Evolutionary conservation across 225 moss, liverwort and hornwort genomes (phyloP).

Genomic region (Sphagnum tenellum): DNA sequence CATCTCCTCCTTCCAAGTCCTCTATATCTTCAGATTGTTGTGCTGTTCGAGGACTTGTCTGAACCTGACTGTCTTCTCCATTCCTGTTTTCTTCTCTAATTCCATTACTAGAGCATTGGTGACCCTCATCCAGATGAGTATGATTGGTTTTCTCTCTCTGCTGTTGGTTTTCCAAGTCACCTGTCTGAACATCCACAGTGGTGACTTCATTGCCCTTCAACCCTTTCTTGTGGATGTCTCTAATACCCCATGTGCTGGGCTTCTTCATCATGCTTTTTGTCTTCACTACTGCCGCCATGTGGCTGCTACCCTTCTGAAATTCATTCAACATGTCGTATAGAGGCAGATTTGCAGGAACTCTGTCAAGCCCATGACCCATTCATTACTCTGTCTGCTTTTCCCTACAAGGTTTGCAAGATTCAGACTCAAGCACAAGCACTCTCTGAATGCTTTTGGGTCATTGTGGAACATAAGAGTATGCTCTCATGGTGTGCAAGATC

Average conservation of each 20-base stretch:
- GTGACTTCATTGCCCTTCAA: slow-evolving; percentile 16
- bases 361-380: slow-evolving; percentile 4
- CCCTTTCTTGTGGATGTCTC: slow-evolving; percentile 19
- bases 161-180: background rate
- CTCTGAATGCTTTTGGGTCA: too few species aligned
- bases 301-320: slow-evolving; percentile 43
- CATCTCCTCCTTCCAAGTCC: slow-evolving; percentile 32
- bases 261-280: slow-evolving; percentile 10
- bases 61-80: slow-evolving; percentile 4
- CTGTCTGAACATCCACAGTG: slow-evolving; percentile 30
- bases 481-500: too few species aligned
- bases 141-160: too few species aligned
- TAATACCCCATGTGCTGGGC: slow-evolving; percentile 2
- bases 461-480: too few species aligned
- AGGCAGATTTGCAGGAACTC: slow-evolving; percentile 34
- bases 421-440: too few species aligned
- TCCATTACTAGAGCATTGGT: slow-evolving; percentile 13
- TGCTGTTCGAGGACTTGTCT: background rate
- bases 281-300: slow-evolving; percentile 37
- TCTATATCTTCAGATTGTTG: slow-evolving; percentile 1
- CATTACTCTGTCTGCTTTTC: too few species aligned
- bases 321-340: slow-evolving; percentile 41
- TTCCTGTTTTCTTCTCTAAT: slow-evolving; percentile 9
- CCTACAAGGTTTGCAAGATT: too few species aligned
- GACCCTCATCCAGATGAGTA: background rate